Evolutionary conservation across 2,329 filamentous ascomycete species (phyloP).

Genomic region (Alternaria hordeiaustralica): DNA sequence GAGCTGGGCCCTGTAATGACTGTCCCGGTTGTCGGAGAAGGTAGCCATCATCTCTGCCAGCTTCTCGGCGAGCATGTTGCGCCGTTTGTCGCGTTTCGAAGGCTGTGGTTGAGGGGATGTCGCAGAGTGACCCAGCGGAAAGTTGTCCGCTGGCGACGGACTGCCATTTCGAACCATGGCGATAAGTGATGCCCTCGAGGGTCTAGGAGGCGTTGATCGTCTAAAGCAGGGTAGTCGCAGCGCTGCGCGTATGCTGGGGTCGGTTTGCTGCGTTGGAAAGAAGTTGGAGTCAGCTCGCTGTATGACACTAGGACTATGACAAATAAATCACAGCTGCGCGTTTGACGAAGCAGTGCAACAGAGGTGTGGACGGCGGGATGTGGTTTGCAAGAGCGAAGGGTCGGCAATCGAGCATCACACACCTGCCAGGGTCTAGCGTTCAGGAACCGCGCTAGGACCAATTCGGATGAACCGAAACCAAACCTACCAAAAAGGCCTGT

Average conservation of each 20-base stretch:
- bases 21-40: conserved; percentile 81
- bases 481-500: background rate
- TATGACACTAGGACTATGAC: background rate
- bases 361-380: conserved; percentile 6
- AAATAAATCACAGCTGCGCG: background rate
- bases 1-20: conserved; percentile 85
- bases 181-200: conserved; percentile 1
- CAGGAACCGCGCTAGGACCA: background rate
- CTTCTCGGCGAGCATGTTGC: conserved; percentile 80
- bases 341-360: background rate
- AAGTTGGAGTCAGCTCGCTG: background rate
- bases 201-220: background rate
- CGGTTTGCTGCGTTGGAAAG: background rate
- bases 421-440: conserved; percentile 15
- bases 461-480: background rate
- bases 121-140: conserved; percentile 46
- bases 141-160: conserved; percentile 45
- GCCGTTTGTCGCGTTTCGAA: conserved; percentile 90
- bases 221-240: conserved; percentile 3
- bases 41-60: conserved; percentile 76
- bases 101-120: conserved; percentile 57
- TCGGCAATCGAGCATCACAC: conserved; percentile 16
- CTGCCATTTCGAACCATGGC: conserved; percentile 50
- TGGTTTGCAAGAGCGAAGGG: conserved; percentile 19
- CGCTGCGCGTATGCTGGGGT: background rate